Conservation (phyloP, 1,139 yeast genomes). For the Yamadazyma friedrichii region DNA sequence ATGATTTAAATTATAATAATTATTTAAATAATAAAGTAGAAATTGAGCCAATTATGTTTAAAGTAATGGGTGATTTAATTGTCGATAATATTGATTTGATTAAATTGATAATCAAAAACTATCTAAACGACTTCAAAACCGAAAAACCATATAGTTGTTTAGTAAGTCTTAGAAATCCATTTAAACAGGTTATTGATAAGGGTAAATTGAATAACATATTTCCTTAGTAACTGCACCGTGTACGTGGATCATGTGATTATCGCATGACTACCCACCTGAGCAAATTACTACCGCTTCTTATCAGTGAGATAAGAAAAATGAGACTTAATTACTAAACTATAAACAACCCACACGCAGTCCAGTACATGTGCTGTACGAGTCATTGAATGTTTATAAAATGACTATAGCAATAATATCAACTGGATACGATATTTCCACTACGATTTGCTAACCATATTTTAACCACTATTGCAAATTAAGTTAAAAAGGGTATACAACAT, state of each 20-base stretch:
- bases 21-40: neutral
- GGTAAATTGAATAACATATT: neutral
- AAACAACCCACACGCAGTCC: neutral
- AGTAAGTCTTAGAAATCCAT: conserved; percentile 6
- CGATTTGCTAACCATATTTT: no score
- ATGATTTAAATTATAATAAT: conserved; percentile 4
- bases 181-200: conserved; percentile 1
- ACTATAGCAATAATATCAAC: no score
- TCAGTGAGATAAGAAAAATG: no score
- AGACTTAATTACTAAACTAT: neutral
- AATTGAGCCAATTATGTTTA: conserved; percentile 5
- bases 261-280: no score
- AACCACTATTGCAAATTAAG: no score
- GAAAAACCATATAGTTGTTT: conserved; percentile 7
- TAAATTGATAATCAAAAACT: conserved; percentile 1
- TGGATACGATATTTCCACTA: no score
- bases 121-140: conserved; percentile 2
- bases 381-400: no score
- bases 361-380: neutral
- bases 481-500: no score
- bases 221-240: no score
- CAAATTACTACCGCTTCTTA: no score
- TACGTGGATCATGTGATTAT: no score
- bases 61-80: conserved; percentile 7
- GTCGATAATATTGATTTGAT: conserved; percentile 3